phyloP scores from a whole-genome alignment of 805 yeast species.

The Monosporozyma aerobia region DNA sequence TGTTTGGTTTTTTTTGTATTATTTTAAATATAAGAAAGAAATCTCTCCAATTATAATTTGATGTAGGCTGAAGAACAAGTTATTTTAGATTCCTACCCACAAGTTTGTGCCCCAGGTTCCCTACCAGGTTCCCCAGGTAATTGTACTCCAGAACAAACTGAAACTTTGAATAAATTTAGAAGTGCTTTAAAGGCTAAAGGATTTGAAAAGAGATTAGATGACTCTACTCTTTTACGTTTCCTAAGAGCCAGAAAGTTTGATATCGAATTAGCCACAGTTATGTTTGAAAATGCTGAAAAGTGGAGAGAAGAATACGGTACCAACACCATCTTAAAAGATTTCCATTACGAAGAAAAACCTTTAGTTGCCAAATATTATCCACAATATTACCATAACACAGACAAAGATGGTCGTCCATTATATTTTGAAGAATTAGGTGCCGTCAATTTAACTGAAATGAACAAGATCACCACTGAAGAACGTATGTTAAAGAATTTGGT shows the following conservation, averaged over 20 bases:
- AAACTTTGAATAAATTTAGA: constrained; percentile 49
- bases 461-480: constrained; percentile 88
- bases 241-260: constrained; percentile 94
- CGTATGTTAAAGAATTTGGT: constrained; percentile 93
- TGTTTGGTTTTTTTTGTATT: background rate
- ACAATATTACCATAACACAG: constrained; percentile 95
- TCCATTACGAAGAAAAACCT: constrained; percentile 89
- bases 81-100: constrained; percentile 55
- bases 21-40: background rate
- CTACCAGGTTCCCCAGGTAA: constrained; percentile 78
- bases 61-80: constrained; percentile 18
- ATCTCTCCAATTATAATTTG: background rate
- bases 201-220: constrained; percentile 73
- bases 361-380: constrained; percentile 85
- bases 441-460: constrained; percentile 84
- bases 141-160: constrained; percentile 59
- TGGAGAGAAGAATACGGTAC: constrained; percentile 89
- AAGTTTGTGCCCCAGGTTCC: constrained; percentile 49
- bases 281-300: constrained; percentile 80
- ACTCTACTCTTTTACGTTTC: constrained; percentile 75
- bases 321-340: constrained; percentile 76
- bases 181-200: constrained; percentile 52
- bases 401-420: constrained; percentile 93
- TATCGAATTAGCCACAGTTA: constrained; percentile 61
- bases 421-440: constrained; percentile 90